A percentile compares a stretch with the other conserved stretches of the same genome.
These are phyloP conservation scores for Candida tunisiensis DNA, from an alignment of 1,139 yeast species.

Conservation along the genomic window DNA sequence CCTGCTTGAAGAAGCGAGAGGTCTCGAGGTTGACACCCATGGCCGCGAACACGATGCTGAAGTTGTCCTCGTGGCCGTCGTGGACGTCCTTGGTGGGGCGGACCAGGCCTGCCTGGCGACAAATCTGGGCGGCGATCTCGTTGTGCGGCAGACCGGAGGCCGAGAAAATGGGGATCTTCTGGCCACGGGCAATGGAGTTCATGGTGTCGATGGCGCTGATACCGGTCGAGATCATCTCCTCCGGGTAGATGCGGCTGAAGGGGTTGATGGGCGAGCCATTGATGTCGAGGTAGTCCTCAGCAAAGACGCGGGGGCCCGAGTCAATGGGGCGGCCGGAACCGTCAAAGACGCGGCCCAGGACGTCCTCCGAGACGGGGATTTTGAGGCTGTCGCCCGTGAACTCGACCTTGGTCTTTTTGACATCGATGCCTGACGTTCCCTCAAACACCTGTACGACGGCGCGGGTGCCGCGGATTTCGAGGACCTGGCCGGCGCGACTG, in stretches of 20 bases:
- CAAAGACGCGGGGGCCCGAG: conserved; percentile 95
- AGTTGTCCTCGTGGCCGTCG: conserved; percentile 98
- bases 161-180: conserved; percentile 95
- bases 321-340: conserved; percentile 99
- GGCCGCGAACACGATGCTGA: conserved; percentile 97
- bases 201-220: conserved; percentile 95
- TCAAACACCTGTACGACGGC: conserved; percentile 98
- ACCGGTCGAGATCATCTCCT: conserved; percentile 99
- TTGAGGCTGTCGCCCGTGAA: conserved; percentile 89
- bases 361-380: conserved; percentile 92
- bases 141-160: conserved; percentile 99
- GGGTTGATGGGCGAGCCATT: conserved; percentile 99
- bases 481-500: conserved; percentile 89
- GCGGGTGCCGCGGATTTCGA: conserved; percentile 92
- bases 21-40: conserved; percentile 94
- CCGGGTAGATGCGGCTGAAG: conserved; percentile 94
- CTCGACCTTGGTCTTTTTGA: conserved; percentile 90
- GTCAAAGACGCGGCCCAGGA: conserved; percentile 94
- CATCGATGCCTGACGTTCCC: conserved; percentile 97
- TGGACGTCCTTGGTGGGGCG: conserved; percentile 99
- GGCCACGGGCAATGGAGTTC: conserved; percentile 99
- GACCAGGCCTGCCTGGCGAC: conserved; percentile 98
- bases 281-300: conserved; percentile 95
- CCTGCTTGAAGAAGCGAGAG: conserved; percentile 91
- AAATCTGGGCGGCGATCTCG: conserved; percentile 98